Evolutionary conservation across 805 yeast species (phyloP).

Genomic region (Metschnikowia arizonensis): DNA sequence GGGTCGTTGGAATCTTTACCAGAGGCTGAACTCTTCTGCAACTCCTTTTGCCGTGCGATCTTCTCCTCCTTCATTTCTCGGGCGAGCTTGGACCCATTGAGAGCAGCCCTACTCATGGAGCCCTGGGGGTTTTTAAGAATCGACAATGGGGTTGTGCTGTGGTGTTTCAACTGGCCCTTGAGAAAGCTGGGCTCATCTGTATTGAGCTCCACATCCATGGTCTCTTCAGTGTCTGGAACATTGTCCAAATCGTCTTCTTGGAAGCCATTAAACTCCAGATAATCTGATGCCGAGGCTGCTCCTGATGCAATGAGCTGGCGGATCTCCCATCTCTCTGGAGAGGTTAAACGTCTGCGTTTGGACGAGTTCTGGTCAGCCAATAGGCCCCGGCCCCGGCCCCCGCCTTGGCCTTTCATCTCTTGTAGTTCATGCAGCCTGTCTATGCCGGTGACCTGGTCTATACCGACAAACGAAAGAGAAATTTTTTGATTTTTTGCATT

Average conservation of each 20-base stretch:
- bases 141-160: slow-evolving; percentile 45
- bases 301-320: slow-evolving; percentile 80
- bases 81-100: slow-evolving; percentile 66
- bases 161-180: slow-evolving; percentile 46
- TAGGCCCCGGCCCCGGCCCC: slow-evolving; percentile 11
- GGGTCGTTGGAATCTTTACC: slow-evolving; percentile 12
- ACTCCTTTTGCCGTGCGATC: slow-evolving; percentile 45
- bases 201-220: slow-evolving; percentile 69
- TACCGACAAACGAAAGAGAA: slow-evolving; percentile 62
- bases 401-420: slow-evolving; percentile 14
- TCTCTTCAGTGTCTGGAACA: slow-evolving; percentile 35
- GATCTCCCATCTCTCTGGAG: slow-evolving; percentile 90
- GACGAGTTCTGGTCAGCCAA: slow-evolving; percentile 10
- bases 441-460: slow-evolving; percentile 67
- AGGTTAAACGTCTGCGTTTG: slow-evolving; percentile 49
- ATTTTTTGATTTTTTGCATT: slow-evolving; percentile 27
- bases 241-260: slow-evolving; percentile 19
- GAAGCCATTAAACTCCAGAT: slow-evolving; percentile 50
- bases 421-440: slow-evolving; percentile 25
- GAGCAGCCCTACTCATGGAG: slow-evolving; percentile 69
- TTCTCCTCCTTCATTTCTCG: slow-evolving; percentile 60
- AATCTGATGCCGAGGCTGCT: slow-evolving; percentile 60
- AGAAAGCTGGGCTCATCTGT: slow-evolving; percentile 70
- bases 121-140: slow-evolving; percentile 77
- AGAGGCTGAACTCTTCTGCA: slow-evolving; percentile 30